Evolutionary conservation across 179 eudicot genomes (phyloP).

Genomic region (Carnegiea gigantea): DNA sequence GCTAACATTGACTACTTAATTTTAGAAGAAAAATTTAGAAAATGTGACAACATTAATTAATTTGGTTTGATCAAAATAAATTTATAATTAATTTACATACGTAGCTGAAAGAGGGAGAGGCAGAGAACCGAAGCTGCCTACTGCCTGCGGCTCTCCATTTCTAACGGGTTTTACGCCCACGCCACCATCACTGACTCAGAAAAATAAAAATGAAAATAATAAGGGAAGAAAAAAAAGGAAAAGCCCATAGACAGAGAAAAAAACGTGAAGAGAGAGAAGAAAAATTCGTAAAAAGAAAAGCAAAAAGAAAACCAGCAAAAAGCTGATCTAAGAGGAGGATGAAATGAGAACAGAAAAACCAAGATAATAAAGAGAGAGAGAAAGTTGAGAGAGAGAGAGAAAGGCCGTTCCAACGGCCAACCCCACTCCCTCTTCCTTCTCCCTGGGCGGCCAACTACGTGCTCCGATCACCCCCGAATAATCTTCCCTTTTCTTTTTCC

Average conservation of each 20-base stretch:
- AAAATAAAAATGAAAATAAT: background rate
- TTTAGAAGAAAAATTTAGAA: background rate
- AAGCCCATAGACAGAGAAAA: background rate
- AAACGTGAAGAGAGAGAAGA: background rate
- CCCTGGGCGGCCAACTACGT: slow-evolving; percentile 43
- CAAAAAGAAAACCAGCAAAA: background rate
- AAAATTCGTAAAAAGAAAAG: slow-evolving; percentile 3
- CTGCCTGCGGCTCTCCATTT: slow-evolving; percentile 8
- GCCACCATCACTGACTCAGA: background rate
- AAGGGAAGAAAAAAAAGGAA: background rate
- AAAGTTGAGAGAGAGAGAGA: slow-evolving; percentile 28
- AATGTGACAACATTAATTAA: no score
- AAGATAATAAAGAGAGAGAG: slow-evolving; percentile 24
- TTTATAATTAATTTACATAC: no score
- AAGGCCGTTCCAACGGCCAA: slow-evolving; percentile 23
- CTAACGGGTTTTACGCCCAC: slow-evolving; percentile 9
- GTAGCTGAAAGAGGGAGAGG: background rate
- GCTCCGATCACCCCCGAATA: slow-evolving; percentile 26
- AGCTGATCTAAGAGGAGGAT: background rate
- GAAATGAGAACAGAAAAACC: background rate
- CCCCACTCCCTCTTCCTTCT: slow-evolving; percentile 18
- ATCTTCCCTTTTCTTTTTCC: background rate
- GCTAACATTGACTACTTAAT: no score
- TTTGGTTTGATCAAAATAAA: no score
- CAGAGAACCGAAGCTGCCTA: background rate